Percentiles rank a stretch among this genome's conserved stretches.
These are phyloP conservation scores for Alopecurus myosuroides DNA, from an alignment of 176 grass and related monocot species.

Conservation along the genomic window DNA sequence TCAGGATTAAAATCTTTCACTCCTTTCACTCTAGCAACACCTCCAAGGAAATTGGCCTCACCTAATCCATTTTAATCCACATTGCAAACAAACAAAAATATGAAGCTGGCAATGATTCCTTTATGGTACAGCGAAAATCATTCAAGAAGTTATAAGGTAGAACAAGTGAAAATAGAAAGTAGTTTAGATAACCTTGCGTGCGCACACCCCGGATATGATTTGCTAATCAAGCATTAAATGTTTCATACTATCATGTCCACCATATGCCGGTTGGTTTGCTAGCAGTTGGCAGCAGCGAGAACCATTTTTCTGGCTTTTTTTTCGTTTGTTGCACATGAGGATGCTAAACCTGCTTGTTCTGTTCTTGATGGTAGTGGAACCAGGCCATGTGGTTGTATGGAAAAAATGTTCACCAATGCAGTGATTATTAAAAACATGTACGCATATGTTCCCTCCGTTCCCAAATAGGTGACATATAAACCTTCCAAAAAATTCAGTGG, in stretches of 20 bases:
- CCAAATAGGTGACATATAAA: no score
- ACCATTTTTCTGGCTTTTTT: background rate
- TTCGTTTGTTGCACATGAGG: background rate
- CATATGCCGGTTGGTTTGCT: background rate
- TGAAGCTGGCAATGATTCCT: background rate
- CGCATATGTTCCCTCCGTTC: no score
- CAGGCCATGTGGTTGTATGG: background rate
- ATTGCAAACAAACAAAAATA: conserved; percentile 3
- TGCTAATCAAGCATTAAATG: no score
- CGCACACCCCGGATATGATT: no score
- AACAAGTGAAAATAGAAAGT: no score
- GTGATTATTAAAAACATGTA: background rate
- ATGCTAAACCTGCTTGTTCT: background rate
- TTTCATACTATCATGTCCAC: background rate
- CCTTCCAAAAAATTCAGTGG: no score
- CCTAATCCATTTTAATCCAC: conserved; percentile 41
- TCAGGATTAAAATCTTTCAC: conserved; percentile 70
- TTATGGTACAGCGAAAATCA: background rate
- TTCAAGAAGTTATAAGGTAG: background rate
- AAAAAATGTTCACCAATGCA: background rate
- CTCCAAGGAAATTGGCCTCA: conserved; percentile 97
- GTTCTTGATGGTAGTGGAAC: background rate
- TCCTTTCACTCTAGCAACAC: conserved; percentile 82
- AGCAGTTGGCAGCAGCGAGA: background rate
- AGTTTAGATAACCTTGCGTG: no score